Percentiles rank a stretch among this genome's conserved stretches.
phyloP scores from a whole-genome alignment of 495 filamentous ascomycete genomes.

The Penicillium cosmopolitanum region DNA sequence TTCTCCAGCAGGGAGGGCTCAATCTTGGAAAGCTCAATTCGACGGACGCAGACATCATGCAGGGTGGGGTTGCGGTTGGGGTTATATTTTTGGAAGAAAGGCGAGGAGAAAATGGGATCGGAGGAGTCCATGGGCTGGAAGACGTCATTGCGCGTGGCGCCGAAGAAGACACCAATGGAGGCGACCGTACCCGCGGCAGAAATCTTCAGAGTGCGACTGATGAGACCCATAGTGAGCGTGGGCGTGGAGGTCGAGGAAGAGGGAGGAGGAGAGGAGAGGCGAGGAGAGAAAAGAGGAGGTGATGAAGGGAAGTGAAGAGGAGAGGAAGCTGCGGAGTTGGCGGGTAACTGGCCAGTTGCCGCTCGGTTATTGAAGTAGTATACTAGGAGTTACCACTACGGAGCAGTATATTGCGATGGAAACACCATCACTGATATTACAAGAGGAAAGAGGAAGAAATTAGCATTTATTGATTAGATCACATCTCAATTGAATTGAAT shows the following conservation, averaged over 20 bases:
- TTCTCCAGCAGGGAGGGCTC: constrained; percentile 65
- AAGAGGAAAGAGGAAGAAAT: background rate
- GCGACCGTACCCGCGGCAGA: constrained; percentile 44
- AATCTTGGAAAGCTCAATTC: constrained; percentile 64
- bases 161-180: constrained; percentile 47
- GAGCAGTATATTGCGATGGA: background rate
- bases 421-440: background rate
- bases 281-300: background rate
- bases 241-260: background rate
- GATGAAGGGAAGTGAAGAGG: background rate
- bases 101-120: constrained; percentile 65
- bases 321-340: constrained; percentile 4
- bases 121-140: constrained; percentile 53
- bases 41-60: constrained; percentile 65
- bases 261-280: background rate
- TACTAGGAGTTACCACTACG: background rate
- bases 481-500: background rate
- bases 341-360: background rate
- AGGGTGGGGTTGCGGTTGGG: constrained; percentile 61
- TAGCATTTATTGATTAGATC: background rate
- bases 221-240: constrained; percentile 48
- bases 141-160: constrained; percentile 47
- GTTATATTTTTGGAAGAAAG: constrained; percentile 61
- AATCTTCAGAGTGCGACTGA: constrained; percentile 47
- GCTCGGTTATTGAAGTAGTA: background rate